Percentiles rank a stretch among this genome's conserved stretches.
These are phyloP conservation scores for Ambrosia artemisiifolia DNA, from an alignment of 129 eudicot genomes.

Conservation along the genomic window DNA sequence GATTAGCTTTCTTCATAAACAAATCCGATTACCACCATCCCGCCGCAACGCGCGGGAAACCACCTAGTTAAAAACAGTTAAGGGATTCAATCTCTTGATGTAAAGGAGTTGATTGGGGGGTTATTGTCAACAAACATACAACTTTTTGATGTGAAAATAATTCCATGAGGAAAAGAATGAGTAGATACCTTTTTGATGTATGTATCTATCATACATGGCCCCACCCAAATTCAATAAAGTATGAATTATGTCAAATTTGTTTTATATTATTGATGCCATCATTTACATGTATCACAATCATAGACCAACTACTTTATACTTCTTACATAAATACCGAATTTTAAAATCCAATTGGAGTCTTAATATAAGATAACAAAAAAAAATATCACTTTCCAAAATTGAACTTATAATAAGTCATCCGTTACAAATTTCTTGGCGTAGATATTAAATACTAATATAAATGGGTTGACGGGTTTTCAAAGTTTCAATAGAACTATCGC, in stretches of 20 bases:
- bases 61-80: too few relatives aligned
- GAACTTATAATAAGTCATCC: too few relatives aligned
- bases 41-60: too few relatives aligned
- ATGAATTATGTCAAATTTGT: slow-evolving; percentile 15
- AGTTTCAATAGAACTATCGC: too few relatives aligned
- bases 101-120: slow-evolving; percentile 12
- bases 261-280: slow-evolving; percentile 11
- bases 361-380: too few relatives aligned
- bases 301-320: background rate
- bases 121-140: slow-evolving; percentile 18
- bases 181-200: slow-evolving; percentile 20
- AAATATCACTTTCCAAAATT: too few relatives aligned
- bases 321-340: background rate
- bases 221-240: background rate
- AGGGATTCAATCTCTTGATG: background rate
- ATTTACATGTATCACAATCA: slow-evolving; percentile 9
- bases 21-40: too few relatives aligned
- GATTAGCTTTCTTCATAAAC: too few relatives aligned
- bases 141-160: slow-evolving; percentile 24
- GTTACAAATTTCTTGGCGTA: too few relatives aligned
- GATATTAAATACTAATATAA: too few relatives aligned
- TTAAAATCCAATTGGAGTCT: too few relatives aligned
- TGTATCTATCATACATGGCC: background rate
- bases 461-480: too few relatives aligned
- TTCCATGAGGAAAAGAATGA: slow-evolving; percentile 27